These are phyloP conservation scores for Trametes versicolor DNA, from an alignment of 1,284 basidiomycete genomes.

Conservation along the genomic window DNA sequence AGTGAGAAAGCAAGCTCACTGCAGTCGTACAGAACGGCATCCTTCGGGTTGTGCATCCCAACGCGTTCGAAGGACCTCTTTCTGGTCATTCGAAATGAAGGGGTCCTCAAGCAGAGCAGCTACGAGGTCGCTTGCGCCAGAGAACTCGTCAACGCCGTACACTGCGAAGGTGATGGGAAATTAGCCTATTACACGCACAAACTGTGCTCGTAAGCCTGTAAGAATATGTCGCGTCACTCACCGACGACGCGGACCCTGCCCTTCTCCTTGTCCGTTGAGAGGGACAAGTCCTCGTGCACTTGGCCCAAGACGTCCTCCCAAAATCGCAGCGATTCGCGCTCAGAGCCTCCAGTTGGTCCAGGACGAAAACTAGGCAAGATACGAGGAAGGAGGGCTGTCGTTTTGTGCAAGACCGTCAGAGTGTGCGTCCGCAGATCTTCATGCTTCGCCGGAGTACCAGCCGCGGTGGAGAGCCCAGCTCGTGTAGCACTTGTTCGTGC, in stretches of 20 bases:
- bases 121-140: constrained; percentile 64
- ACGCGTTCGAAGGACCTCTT: constrained; percentile 51
- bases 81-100: constrained; percentile 60
- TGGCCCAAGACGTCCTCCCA: constrained; percentile 53
- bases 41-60: constrained; percentile 47
- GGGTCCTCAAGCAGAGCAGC: constrained; percentile 76
- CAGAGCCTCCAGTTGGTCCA: constrained; percentile 6
- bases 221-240: constrained; percentile 41
- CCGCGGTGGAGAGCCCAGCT: constrained; percentile 27
- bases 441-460: constrained; percentile 12
- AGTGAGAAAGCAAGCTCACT: constrained; percentile 46
- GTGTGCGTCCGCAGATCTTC: constrained; percentile 31
- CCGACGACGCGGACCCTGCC: constrained; percentile 55
- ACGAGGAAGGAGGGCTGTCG: constrained; percentile 50
- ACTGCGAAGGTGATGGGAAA: constrained; percentile 50
- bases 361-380: constrained; percentile 42
- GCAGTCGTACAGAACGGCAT: constrained; percentile 46
- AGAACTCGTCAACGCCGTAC: constrained; percentile 60
- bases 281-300: constrained; percentile 48
- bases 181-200: neutral
- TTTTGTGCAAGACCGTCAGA: constrained; percentile 52
- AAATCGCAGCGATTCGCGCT: constrained; percentile 43
- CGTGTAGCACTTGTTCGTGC: constrained; percentile 21
- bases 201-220: neutral
- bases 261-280: constrained; percentile 32